A percentile compares a stretch with the other conserved stretches of the same genome.
phyloP scores from a whole-genome alignment of 106 monocot genomes.

The Amphibolis antarctica region DNA sequence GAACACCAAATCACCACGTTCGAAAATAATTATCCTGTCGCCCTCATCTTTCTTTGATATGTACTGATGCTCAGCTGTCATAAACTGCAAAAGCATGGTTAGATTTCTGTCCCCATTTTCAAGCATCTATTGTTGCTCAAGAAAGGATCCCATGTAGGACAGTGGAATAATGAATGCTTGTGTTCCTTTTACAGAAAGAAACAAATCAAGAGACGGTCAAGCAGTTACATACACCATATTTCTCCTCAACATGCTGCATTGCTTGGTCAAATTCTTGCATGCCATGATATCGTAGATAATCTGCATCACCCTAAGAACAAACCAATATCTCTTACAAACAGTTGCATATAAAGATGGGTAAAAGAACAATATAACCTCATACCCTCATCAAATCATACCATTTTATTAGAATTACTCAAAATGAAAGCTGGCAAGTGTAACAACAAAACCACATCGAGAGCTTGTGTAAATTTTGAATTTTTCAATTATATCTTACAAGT shows the following conservation, averaged over 20 bases:
- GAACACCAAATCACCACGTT: slow-evolving; percentile 76
- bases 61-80: slow-evolving; percentile 85
- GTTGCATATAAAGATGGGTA: too few relatives aligned
- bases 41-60: slow-evolving; percentile 83
- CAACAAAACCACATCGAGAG: too few relatives aligned
- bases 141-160: too few relatives aligned
- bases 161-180: too few relatives aligned
- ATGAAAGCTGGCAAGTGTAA: too few relatives aligned
- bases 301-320: slow-evolving; percentile 76
- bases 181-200: background rate
- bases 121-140: background rate
- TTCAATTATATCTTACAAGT: too few relatives aligned
- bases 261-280: slow-evolving; percentile 87
- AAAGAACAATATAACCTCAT: too few relatives aligned
- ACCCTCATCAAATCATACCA: background rate
- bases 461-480: too few relatives aligned
- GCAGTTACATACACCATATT: slow-evolving; percentile 13
- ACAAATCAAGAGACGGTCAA: background rate
- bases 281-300: slow-evolving; percentile 74
- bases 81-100: slow-evolving; percentile 59
- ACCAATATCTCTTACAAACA: background rate
- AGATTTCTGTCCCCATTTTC: background rate
- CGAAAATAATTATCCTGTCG: slow-evolving; percentile 79
- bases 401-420: background rate
- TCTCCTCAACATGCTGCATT: slow-evolving; percentile 26